Evolutionary conservation across 345 rosid genomes (phyloP), one percentile per base, ranked within the genome.

Genomic region (Syzygium aqueum): DNA sequence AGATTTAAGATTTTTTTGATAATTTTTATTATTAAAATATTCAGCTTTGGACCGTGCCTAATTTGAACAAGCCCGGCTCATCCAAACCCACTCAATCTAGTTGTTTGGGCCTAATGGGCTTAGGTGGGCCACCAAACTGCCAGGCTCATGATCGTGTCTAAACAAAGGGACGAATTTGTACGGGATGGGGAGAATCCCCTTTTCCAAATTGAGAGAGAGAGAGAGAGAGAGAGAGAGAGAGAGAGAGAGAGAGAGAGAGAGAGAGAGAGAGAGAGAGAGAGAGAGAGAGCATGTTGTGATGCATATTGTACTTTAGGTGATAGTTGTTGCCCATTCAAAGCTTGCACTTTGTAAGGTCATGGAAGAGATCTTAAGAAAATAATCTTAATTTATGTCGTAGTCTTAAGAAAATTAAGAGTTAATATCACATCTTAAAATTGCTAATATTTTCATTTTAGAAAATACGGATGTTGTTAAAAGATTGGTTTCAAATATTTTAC

Each of bases 11-110:
- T 43, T 43, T 43, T 40, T 43, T 43, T 43, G 7, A 43, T 43
- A 43, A 43, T 5, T 43, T 43, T 43, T 1, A 1, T 43, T 1
- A 1, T 7, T 43, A 43, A 43, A 43, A 43, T 43, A 43, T 43
- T 56, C 11, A 23, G 63, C 27, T 23, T 59, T 25, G 15, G 65
- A 57, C 7, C 3, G 15, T 2, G 65, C 15, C 28, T 13, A 25
- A 57, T 0, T 0, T 0, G 28, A 27, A 57, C 1, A 3, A 12
- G 33, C 33, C 2, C 8, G 14, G 65, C 14, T 57, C 25, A 28
- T 57, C 30, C 16, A 59, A 59, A 59, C 33, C 1, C 6, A 2
- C 63, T 57, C 6, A 6, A 5, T 23, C 63, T 0, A 59, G 16
- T 59, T 59, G 16, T 67, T 67, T 67, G 6, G 23, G 46, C 43